Evolutionary conservation across 192 early-diverging fungal species (phyloP), one percentile per base, ranked within the genome.

Genomic region (Allomyces javanicus): DNA sequence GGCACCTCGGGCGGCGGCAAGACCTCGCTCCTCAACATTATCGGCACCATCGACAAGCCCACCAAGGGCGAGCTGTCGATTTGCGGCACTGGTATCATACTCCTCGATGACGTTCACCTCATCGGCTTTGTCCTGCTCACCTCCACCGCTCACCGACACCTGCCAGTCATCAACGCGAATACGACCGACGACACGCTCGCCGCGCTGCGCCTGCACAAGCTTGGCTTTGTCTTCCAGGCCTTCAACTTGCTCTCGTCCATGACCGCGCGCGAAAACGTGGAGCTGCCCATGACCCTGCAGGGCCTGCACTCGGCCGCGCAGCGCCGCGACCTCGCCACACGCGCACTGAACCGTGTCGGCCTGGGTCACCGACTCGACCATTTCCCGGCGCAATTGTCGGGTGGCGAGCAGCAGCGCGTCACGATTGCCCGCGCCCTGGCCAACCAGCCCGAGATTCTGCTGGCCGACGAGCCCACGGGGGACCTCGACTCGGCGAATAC

Each of bases 1-100:
- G 72, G 72, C 10, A 73, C 72, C 23, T 71, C 69, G 24, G 72
- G 72, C 3, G 69, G 72, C 22, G 72, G 72, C 19, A 73, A 73
- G 33, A 71, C 69, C 0, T 65, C 62, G 24, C 58, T 73, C 62
- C 64, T 73, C 33, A 73, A 73, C 62, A 71, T 73, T 22, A 63
- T 73, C 25, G 72, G 72, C 17, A 73, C 72, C 63, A 73, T 73
- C n/a, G 72, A 73, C 64, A 71, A 71, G 65, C 72, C 72, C 0
- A 71, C 72, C 1, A 73, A 73, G 65, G 72, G 72, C 24, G 69
- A 73, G 21, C 62, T 73, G 64, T 65, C 65, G 11, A 67, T 73
- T 17, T 67, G 72, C 43, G 69, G 71, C 23, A 72, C 65, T 10
- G 62, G 72, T 72, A 63, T 26, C 26, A 4, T 3, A 26, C 26